Base-by-base conservation (phyloP, 345 rosid genomes). In the sweet orange (Citrus sinensis) region DNA sequence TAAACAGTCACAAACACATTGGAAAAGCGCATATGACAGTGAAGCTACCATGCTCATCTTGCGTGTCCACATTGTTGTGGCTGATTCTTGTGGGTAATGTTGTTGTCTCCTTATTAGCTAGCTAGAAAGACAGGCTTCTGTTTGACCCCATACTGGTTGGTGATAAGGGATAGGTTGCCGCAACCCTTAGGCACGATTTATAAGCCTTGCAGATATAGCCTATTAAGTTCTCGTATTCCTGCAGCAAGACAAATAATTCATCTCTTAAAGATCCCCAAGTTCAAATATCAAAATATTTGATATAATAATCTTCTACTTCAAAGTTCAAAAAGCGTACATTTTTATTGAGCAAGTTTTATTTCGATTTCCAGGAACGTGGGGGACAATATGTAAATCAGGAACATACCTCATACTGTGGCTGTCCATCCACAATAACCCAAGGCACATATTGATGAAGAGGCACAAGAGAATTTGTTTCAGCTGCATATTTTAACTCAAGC, bases 171-270 rank as follows among this genome's bases (percentile, higher is more conserved):
- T 76, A 83, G 59, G 37, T 86, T 83, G 68, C 88, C 79, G 83
- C 97, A 95, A 69, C 92, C 92, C 55, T 82, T 67, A 1, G 87
- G 92, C 7, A 71, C 63, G 54, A 82, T 32, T 32, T 32, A 32
- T 32, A 32, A 32, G 35, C 35, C 35, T 32, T 32, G 4, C 4
- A 32, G 35, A 32, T 32, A 32, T 4, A 32, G 35, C 35, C 35
- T 32, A 32, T 32, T 0, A 32, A 32, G 35, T 32, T 32, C 5
- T 32, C 5, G 35, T 32, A 32, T 3, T 32, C 35, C 35, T 32
- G 35, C 35, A 32, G 35, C 35, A 32, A 32, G 35, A 32, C 4
- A 46, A 58, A 9, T 17, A 6, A 56, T 42, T 40, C 62, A 63
- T 35, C 62, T 22, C 19, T 70, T 40, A 22, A 74, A 62, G 65